Evolutionary conservation across 176 grass and related monocot species (phyloP), one percentile per base, ranked within the genome.

Genomic region (Phragmites australis): DNA sequence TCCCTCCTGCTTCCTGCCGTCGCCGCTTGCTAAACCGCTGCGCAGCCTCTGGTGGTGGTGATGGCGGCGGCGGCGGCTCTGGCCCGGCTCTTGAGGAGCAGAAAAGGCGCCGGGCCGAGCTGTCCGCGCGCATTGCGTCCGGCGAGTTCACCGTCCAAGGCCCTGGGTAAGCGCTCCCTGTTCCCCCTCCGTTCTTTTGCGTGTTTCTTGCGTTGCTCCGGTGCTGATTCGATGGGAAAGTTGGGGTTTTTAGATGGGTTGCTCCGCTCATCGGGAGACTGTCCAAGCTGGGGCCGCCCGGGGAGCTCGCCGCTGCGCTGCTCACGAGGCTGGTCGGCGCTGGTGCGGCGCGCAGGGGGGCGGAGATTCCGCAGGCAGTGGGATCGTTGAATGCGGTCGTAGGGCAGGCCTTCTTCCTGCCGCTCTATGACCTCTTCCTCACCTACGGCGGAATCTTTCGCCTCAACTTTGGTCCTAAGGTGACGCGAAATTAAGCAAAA

Each of bases 391-490:
- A 44, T 0, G 84, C 92, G 8, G 90, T 90, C 47, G 84, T 68
- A 3, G 83, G 82, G 12, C 86, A 95, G 74, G 92, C 96, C 27
- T 99, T 99, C 90, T 93, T 95, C 83, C 53, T 99, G 7, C 96
- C 92, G 47, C 86, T 99, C 3, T 99, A 99, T 13, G 96, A 95
- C 27, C 96, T 99, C 46, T 95, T 87, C 85, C 81, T 95, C 65
- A 84, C 84, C 64, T 95, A 99, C 79, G 96, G 96, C 56, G 96
- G 96, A 51, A 93, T 99, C 72, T 99, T 99, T 67, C 92, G 96
- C 29, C 96, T 99, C 83, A 93, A 83, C 25, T 91, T 99, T 21
- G 96, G 96, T 0, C 96, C 96, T 48, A 99, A 99, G 92, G 96
- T 97, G 43, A 86, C 43, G 4, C 0, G 0, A 39, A 72, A 44